These are phyloP conservation scores for Abelmoschus esculentus DNA, from an alignment of 345 rosid species.

Conservation along the genomic window DNA sequence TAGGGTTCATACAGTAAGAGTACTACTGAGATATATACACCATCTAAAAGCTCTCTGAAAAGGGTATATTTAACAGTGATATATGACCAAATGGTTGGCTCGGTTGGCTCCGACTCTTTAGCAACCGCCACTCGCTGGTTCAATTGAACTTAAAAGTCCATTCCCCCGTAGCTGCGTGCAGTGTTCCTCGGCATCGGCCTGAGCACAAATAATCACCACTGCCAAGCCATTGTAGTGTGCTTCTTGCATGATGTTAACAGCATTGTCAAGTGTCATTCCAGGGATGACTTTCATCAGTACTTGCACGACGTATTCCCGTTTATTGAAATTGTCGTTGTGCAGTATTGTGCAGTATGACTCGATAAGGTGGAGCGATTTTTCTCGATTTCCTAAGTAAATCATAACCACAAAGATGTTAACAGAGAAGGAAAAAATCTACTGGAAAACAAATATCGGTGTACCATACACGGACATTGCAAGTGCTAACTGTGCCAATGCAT, in stretches of 20 bases:
- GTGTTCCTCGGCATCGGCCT: constrained; percentile 89
- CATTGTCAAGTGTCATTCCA: constrained; percentile 88
- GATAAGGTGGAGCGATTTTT: constrained; percentile 87
- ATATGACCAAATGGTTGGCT: not conserved
- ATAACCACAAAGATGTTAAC: not conserved
- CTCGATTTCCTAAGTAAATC: constrained; percentile 52
- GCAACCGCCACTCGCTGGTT: constrained; percentile 91
- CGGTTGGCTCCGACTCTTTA: constrained; percentile 19
- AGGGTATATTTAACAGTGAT: constrained; percentile 8
- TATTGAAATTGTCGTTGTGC: constrained; percentile 88
- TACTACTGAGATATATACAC: constrained; percentile 30
- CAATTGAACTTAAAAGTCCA: constrained; percentile 86
- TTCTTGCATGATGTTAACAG: constrained; percentile 96
- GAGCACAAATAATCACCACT: constrained; percentile 83
- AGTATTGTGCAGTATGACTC: constrained; percentile 83
- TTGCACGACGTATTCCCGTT: constrained; percentile 90
- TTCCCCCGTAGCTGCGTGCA: constrained; percentile 94
- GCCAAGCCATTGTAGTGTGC: constrained; percentile 85
- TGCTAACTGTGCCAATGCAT: not conserved
- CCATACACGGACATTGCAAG: not conserved
- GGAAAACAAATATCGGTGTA: not conserved
- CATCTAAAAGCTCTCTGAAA: constrained; percentile 17
- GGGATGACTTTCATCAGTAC: constrained; percentile 98
- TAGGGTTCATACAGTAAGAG: constrained; percentile 14
- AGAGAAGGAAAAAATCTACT: not conserved